Conservation (phyloP, 352 stramenopile species). For the Plasmopara viticola region DNA sequence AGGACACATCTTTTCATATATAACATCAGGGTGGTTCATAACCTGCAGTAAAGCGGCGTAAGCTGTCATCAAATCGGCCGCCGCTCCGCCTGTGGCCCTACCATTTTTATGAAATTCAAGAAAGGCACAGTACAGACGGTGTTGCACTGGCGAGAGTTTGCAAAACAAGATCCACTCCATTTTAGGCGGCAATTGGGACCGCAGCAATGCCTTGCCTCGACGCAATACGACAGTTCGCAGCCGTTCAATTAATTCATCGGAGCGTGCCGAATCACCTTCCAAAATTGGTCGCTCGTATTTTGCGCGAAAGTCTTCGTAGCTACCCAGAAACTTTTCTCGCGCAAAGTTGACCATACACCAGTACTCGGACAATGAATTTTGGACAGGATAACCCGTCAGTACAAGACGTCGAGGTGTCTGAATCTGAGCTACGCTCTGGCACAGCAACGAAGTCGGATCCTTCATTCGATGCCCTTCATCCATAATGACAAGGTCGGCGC, state of each 20-base stretch:
- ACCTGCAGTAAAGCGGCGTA: constrained; percentile 77
- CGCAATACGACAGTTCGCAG: constrained; percentile 68
- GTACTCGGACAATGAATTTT: constrained; percentile 92
- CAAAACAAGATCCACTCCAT: constrained; percentile 85
- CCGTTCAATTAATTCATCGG: constrained; percentile 59
- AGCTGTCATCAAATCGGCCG: constrained; percentile 64
- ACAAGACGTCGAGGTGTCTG: constrained; percentile 77
- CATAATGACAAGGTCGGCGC: constrained; percentile 73
- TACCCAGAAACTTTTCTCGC: constrained; percentile 56
- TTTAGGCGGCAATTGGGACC: constrained; percentile 73
- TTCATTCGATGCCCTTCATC: constrained; percentile 88
- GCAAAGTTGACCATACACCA: constrained; percentile 90
- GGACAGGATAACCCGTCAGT: constrained; percentile 92
- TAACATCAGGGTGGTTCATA: constrained; percentile 88
- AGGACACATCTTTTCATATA: constrained; percentile 60
- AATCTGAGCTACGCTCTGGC: constrained; percentile 74
- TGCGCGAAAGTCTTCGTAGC: constrained; percentile 69
- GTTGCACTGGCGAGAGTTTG: constrained; percentile 75
- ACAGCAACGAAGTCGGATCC: constrained; percentile 77
- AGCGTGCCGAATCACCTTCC: constrained; percentile 51
- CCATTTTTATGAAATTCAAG: constrained; percentile 47
- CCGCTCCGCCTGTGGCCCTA: constrained; percentile 23
- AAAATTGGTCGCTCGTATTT: constrained; percentile 79
- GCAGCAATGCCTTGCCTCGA: constrained; percentile 55
- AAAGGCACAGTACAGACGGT: constrained; percentile 74